phyloP scores from a whole-genome alignment of 2,329 filamentous ascomycete genomes.

The Exophiala xenobiotica region DNA sequence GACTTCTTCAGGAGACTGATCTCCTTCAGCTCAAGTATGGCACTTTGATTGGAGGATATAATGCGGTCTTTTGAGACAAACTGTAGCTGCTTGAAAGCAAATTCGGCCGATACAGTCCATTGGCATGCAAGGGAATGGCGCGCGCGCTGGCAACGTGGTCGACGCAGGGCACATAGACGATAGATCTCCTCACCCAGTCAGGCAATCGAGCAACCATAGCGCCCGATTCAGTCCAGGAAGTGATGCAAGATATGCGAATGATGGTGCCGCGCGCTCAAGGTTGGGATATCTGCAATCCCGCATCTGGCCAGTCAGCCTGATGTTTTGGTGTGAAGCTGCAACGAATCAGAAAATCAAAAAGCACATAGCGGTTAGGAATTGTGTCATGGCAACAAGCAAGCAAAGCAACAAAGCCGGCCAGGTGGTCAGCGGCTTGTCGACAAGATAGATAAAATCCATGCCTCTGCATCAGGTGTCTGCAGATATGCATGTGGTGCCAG shows the following conservation, averaged over 20 bases:
- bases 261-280: slow-evolving; percentile 23
- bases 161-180: neutral
- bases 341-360: slow-evolving; percentile 18
- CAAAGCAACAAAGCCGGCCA: slow-evolving; percentile 17
- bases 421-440: slow-evolving; percentile 26
- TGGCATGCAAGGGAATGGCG: slow-evolving; percentile 9
- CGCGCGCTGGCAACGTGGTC: slow-evolving; percentile 10
- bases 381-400: slow-evolving; percentile 14
- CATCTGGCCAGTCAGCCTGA: slow-evolving; percentile 16
- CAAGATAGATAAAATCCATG: slow-evolving; percentile 22
- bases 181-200: slow-evolving; percentile 10
- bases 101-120: slow-evolving; percentile 8
- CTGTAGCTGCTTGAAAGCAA: slow-evolving; percentile 6
- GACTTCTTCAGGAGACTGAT: slow-evolving; percentile 3
- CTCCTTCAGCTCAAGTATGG: neutral
- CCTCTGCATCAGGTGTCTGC: neutral
- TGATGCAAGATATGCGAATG: slow-evolving; percentile 7
- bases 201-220: slow-evolving; percentile 9
- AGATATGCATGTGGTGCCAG: neutral
- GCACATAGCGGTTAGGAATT: slow-evolving; percentile 9
- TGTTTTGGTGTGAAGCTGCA: slow-evolving; percentile 8
- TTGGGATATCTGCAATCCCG: slow-evolving; percentile 1
- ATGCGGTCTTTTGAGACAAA: slow-evolving; percentile 17
- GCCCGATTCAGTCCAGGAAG: slow-evolving; percentile 6
- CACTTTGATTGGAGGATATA: slow-evolving; percentile 9